phyloP scores from a whole-genome alignment of 2,329 filamentous ascomycete species.

The Zymoseptoria ardabiliae region DNA sequence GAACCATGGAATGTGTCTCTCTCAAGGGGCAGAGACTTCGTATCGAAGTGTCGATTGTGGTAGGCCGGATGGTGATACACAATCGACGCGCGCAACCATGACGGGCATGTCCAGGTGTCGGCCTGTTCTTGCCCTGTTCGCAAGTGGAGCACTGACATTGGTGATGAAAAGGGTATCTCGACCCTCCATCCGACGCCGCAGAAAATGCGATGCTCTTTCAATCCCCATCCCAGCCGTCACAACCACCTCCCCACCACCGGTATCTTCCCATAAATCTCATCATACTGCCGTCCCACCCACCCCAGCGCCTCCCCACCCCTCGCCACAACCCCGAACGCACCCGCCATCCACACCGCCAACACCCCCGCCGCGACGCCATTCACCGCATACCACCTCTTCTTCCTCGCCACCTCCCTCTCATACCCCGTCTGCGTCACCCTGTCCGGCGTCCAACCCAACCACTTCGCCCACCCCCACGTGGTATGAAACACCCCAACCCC shows the following conservation, averaged over 20 bases:
- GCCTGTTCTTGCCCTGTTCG: no score
- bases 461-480: conserved; percentile 78
- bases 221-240: conserved; percentile 18
- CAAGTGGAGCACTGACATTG: background rate
- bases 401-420: conserved; percentile 47
- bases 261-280: conserved; percentile 60
- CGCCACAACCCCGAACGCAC: conserved; percentile 71
- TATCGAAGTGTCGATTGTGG: no score
- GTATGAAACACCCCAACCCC: conserved; percentile 66
- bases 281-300: conserved; percentile 75
- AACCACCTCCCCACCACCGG: conserved; percentile 50
- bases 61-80: no score
- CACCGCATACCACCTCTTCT: conserved; percentile 62
- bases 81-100: no score
- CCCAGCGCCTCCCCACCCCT: conserved; percentile 61
- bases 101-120: no score
- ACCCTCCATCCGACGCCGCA: background rate
- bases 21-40: no score
- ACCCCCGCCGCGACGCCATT: conserved; percentile 56
- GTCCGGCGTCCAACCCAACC: conserved; percentile 60
- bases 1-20: no score
- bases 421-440: conserved; percentile 43
- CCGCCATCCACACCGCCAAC: conserved; percentile 69
- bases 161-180: conserved; percentile 2
- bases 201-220: background rate